These are phyloP conservation scores for Leishmania major DNA, from an alignment of 208 protist genomes.

Conservation along the genomic window DNA sequence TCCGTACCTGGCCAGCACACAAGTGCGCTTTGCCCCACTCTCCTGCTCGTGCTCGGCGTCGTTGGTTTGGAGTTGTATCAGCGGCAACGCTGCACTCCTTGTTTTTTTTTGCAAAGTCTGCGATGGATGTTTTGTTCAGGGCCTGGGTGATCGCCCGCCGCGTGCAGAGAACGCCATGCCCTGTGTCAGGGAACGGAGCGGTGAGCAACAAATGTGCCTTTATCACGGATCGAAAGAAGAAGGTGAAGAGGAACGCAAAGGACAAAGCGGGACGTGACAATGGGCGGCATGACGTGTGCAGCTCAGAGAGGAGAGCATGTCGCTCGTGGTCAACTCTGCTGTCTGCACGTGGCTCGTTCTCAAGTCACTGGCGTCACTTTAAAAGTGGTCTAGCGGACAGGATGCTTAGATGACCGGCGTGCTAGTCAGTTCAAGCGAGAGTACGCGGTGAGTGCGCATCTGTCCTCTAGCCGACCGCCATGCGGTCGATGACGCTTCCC, in stretches of 20 bases:
- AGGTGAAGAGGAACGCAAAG: not conserved
- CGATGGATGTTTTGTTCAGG: too few species aligned
- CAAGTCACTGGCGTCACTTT: not conserved
- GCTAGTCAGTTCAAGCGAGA: too few species aligned
- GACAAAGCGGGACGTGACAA: not conserved
- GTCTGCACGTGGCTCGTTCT: not conserved
- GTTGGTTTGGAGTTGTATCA: too few species aligned
- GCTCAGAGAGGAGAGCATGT: not conserved
- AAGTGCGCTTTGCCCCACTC: rapidly evolving
- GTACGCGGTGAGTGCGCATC: too few species aligned
- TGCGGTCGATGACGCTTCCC: too few species aligned
- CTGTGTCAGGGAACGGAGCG: not conserved
- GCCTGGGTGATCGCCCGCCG: too few species aligned
- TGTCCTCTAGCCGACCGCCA: too few species aligned
- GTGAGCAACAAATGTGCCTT: not conserved
- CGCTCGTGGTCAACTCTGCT: not conserved
- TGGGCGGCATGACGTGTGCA: not conserved
- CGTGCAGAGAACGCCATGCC: not conserved
- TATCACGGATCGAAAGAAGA: not conserved
- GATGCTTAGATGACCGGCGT: too few species aligned
- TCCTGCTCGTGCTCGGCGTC: too few species aligned
- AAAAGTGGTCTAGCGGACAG: not conserved
- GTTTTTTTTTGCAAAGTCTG: too few species aligned
- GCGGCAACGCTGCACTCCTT: too few species aligned
- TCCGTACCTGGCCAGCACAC: not conserved